Base-by-base conservation (phyloP, 2,329 filamentous ascomycete genomes). In the Grosmannia clavigera region DNA sequence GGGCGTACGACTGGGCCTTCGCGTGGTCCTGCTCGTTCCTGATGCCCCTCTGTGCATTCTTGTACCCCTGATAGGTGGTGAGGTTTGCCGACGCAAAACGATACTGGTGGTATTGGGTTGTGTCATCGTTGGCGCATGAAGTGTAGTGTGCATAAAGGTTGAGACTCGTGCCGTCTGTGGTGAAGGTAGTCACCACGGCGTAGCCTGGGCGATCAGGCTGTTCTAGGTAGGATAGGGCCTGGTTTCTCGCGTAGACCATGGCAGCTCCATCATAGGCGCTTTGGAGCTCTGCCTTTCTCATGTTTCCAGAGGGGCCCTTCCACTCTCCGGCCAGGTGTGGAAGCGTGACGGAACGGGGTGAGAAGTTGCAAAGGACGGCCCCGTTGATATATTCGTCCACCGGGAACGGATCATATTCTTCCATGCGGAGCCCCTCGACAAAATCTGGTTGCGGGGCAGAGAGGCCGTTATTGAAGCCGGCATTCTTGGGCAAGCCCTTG, bases 301-400 rank as follows among this genome's bases (percentile, higher is more conserved):
- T 60, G 53, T 64, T 33, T 6, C 62, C 59, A 5, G 56, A 57
- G 7, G 22, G 55, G 6, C 55, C 60, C 50, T 66, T 66, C 40
- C 62, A 67, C 38, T 70, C 68, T 5, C 67, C 69, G 9, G 67
- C 65, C 1, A 70, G 3, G 40, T 70, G 70, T 3, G 70, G 65
- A 11, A 70, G 61, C 6, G 65, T 62, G 2, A 69, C 3, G 16
- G 68, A 69, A 22, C 16, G 0, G 1, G 57, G 46, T 3, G 61
- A n/a, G 22, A 66, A 60, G 54, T 63, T 61, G 51, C 63, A 62
- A 7, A 70, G 62, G 11, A 64, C 61, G 1, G 67, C 65, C n/a
- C 54, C 54, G 10, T 19, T 14, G 4, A 55, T 22, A 19, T 27
- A 9, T n/a, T 55, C 51, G 51, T 27, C 27, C 10, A 33, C 51